A percentile compares a stretch with the other conserved stretches of the same genome.
Conservation (phyloP, 345 rosid genomes). For the Salix udensis region DNA sequence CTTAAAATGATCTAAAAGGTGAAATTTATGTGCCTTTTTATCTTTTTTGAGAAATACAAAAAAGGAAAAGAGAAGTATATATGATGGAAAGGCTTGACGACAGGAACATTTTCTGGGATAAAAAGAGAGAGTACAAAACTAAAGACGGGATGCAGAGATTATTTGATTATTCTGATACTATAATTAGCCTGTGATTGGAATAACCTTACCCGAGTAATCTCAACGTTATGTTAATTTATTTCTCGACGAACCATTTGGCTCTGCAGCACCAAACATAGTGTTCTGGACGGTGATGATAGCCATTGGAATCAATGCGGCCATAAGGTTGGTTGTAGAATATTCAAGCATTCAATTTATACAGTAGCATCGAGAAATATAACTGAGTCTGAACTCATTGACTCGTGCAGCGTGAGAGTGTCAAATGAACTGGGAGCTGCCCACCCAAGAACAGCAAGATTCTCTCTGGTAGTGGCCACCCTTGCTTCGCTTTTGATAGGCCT, state of each 20-base stretch:
- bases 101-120: not conserved
- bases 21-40: no score
- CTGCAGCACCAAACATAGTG: slow-evolving; percentile 19
- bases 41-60: not conserved
- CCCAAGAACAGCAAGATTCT: slow-evolving; percentile 16
- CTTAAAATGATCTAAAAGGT: no score
- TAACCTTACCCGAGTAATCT: no score
- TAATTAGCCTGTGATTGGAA: no score
- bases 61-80: not conserved
- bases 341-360: no score
- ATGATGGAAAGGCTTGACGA: not conserved
- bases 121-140: no score
- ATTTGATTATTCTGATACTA: no score
- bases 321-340: slow-evolving; percentile 9
- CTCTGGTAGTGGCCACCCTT: slow-evolving; percentile 3
- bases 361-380: no score
- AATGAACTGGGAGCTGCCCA: slow-evolving; percentile 21
- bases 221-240: not conserved
- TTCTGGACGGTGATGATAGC: slow-evolving; percentile 17
- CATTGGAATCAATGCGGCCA: slow-evolving; percentile 24
- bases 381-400: not conserved
- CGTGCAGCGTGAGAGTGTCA: slow-evolving; percentile 16
- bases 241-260: not conserved
- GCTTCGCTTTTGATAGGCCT: slow-evolving; percentile 16
- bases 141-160: no score